Evolutionary conservation across 192 early-diverging fungal species (phyloP), one percentile per base, ranked within the genome.

Genomic region (Allomyces macrogynus): DNA sequence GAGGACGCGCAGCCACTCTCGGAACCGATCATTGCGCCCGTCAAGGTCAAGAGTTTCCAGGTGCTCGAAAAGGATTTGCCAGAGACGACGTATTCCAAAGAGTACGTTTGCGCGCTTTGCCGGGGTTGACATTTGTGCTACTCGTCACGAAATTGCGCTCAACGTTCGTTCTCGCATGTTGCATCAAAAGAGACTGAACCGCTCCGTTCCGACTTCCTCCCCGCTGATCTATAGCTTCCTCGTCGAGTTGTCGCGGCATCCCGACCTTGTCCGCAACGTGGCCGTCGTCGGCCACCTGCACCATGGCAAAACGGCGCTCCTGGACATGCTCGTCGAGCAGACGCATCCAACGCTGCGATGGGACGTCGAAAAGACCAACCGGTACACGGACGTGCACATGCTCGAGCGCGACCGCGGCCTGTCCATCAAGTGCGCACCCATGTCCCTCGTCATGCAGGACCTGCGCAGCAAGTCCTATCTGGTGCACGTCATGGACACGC

Each of bases 1-100:
- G 94, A 97, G 73, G 96, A 99, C 71, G 91, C 96, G 5, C 94
- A 97, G 73, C 88, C 91, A 24, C 75, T 99, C 57, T 83, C 90
- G 0, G 88, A 91, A 68, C 96, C 96, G 25, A 96, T 97, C 62
- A 80, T 99, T 44, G 88, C 88, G 25, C 96, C 96, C 3, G 77
- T 90, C 63, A 91, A 89, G 72, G 76, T 79, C 43, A 85, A 84
- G 71, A 90, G 91, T 70, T 95, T 91, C 64, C 86, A 90, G 62
- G 78, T 96, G 23, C 75, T 76, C 67, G 90, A 95, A 69, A 85
- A 87, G 63, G 81, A 87, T 66, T 72, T 96, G 64, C 95, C 93
- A 1, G 76, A 77, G 23, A 99, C 93, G 11, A 70, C 72, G 42
- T 96, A 85, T 74, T 81, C 81, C 65, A 96, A 96, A 77, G 91